Evolutionary conservation across 805 yeast genomes (phyloP), one percentile per base, ranked within the genome.

Genomic region (Henningerozyma blattae): DNA sequence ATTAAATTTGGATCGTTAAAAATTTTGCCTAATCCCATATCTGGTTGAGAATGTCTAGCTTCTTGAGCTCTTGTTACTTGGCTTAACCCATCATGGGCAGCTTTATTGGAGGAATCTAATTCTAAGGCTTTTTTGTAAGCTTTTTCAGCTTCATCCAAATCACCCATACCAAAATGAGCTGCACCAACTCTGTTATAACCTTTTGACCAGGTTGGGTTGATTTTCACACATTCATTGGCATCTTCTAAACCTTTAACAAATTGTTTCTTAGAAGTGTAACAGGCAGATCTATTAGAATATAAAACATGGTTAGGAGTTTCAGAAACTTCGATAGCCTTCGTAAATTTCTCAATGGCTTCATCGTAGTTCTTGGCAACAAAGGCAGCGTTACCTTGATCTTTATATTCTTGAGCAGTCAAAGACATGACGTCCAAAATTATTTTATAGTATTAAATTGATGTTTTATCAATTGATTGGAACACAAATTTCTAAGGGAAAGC

Each of bases 101-200:
- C 82, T 39, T 84, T 75, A 56, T 91, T 91, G 34, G 64, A 34
- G 18, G 91, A 69, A 47, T 89, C 97, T 38, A 86, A 58, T 50
- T 79, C 81, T 44, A 89, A 62, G 6, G 95, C 93, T 56, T 79
- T 78, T 43, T 75, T 64, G 59, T 85, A 89, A 18, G 80, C 66
- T 18, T 58, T 57, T 45, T 71, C 72, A 30, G 97, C 91, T 16
- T 72, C 81, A 20, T 81, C 86, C 32, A 77, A 68, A 39, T 82
- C 71, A 14, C 85, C 85, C 39, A 81, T 64, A n/a, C 98, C 98
- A 49, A 68, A 78, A 32, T 78, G 74, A 22, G 98, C 98, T 43
- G 96, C 87, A 39, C 84, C 99, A 25, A 81, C 80, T 60, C 99
- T 77, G 51, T 77, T 81, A 66, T 81, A 83, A 31, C 97, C 98